A percentile compares a stretch with the other conserved stretches of the same genome.
Evolutionary conservation across 106 monocot genomes (phyloP).

Genomic region (Allium cepa): DNA sequence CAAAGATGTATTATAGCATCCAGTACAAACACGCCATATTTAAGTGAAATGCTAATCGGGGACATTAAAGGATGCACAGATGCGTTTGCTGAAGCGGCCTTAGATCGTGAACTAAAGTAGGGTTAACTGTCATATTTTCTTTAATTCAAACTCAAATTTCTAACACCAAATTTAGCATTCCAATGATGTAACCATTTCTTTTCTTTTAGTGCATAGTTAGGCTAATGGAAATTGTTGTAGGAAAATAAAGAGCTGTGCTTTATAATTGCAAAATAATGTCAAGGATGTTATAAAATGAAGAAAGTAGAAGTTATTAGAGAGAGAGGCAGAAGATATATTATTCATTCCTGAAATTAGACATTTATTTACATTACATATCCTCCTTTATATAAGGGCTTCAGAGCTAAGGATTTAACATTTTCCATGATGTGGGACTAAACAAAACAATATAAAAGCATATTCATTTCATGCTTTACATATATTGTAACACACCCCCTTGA

Average conservation of each 20-base stretch:
- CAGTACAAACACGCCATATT: constrained; percentile 3
- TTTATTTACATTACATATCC: no score
- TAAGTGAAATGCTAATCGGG: constrained; percentile 22
- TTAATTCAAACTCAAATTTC: not conserved
- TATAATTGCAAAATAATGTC: constrained; percentile 22
- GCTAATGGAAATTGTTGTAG: constrained; percentile 28
- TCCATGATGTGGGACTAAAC: no score
- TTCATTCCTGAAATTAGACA: no score
- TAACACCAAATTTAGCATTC: no score
- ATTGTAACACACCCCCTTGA: no score
- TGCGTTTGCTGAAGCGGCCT: constrained; percentile 24
- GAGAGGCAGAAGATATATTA: no score
- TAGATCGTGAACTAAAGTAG: constrained; percentile 24
- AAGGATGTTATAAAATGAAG: constrained; percentile 40
- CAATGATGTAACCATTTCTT: not conserved
- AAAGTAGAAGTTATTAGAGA: no score
- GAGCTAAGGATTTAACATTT: no score
- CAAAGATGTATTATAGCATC: constrained; percentile 47
- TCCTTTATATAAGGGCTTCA: no score
- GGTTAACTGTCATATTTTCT: constrained; percentile 15
- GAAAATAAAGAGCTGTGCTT: constrained; percentile 19
- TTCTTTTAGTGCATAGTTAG: constrained; percentile 30
- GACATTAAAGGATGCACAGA: constrained; percentile 15
- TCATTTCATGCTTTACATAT: no score
- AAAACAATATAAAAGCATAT: no score